A percentile compares a stretch with the other conserved stretches of the same genome.
These are phyloP conservation scores for Mycosphaerella sp. DNA, from an alignment of 2,329 filamentous ascomycete species.

Conservation along the genomic window DNA sequence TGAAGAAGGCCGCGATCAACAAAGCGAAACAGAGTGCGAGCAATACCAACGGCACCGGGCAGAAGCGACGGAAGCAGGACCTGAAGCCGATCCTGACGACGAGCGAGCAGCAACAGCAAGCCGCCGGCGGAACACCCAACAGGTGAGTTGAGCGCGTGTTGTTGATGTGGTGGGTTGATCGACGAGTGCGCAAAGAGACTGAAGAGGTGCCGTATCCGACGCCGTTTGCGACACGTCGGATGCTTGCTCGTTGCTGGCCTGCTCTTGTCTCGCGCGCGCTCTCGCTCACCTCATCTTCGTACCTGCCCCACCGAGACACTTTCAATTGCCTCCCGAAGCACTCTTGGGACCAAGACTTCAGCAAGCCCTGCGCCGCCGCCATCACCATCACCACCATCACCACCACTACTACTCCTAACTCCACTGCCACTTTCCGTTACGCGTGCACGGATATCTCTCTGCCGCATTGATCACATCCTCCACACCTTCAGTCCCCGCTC, in stretches of 20 bases:
- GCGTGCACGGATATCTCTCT: slow-evolving; percentile 2
- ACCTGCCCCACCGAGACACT: slow-evolving; percentile 12
- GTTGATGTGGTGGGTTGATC: background rate
- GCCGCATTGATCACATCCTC: background rate
- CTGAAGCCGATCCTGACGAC: slow-evolving; percentile 72
- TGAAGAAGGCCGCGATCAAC: slow-evolving; percentile 54
- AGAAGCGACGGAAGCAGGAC: slow-evolving; percentile 68
- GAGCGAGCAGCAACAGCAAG: slow-evolving; percentile 44
- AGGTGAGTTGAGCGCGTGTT: slow-evolving; percentile 8
- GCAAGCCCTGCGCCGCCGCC: too few relatives aligned
- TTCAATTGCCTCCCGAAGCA: background rate
- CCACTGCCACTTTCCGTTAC: background rate
- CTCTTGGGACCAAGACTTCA: too few relatives aligned
- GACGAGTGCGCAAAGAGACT: background rate
- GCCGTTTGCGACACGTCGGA: background rate
- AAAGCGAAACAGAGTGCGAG: slow-evolving; percentile 61
- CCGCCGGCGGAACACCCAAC: slow-evolving; percentile 6
- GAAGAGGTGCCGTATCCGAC: background rate
- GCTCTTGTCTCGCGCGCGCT: background rate
- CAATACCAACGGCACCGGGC: slow-evolving; percentile 41
- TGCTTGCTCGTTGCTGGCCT: slow-evolving; percentile 3
- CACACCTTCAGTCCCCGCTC: slow-evolving; percentile 1
- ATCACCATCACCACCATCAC: slow-evolving; percentile 10
- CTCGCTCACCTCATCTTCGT: slow-evolving; percentile 15
- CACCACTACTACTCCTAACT: slow-evolving; percentile 3